Evolutionary conservation across 1,139 yeast species (phyloP).

Genomic region (Kodamaea suecica): DNA sequence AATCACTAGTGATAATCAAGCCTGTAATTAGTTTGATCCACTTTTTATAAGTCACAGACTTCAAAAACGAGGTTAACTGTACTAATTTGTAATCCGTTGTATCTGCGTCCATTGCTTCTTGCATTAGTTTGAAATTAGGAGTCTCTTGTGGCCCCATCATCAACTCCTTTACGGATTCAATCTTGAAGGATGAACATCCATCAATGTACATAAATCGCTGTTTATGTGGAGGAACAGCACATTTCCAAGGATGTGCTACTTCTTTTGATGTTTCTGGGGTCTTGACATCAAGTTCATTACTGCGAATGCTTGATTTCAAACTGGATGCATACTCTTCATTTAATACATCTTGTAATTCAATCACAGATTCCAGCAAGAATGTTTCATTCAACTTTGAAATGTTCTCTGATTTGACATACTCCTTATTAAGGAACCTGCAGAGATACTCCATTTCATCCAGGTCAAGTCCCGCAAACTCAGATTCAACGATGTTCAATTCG

Average conservation of each 20-base stretch:
- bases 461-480: conserved; percentile 12
- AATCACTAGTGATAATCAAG: conserved; percentile 62
- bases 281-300: conserved; percentile 50
- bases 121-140: conserved; percentile 49
- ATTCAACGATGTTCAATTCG: conserved; percentile 27
- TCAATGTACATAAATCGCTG: conserved; percentile 83
- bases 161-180: conserved; percentile 13
- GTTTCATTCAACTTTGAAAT: conserved; percentile 43
- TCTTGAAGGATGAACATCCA: conserved; percentile 48
- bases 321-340: conserved; percentile 50
- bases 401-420: conserved; percentile 44
- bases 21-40: conserved; percentile 69
- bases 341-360: conserved; percentile 65
- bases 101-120: conserved; percentile 4
- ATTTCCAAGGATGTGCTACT: conserved; percentile 74
- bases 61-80: conserved; percentile 57
- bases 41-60: conserved; percentile 60
- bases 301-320: conserved; percentile 48
- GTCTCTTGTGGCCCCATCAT: conserved; percentile 46
- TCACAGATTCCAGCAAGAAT: conserved; percentile 65
- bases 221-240: conserved; percentile 93
- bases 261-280: conserved; percentile 61
- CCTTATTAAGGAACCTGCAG: conserved; percentile 52
- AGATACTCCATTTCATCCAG: conserved; percentile 47
- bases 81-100: conserved; percentile 34